A percentile compares a stretch with the other conserved stretches of the same genome.
phyloP scores from a whole-genome alignment of 2,329 filamentous ascomycete genomes.

The Cladophialophora exuberans region DNA sequence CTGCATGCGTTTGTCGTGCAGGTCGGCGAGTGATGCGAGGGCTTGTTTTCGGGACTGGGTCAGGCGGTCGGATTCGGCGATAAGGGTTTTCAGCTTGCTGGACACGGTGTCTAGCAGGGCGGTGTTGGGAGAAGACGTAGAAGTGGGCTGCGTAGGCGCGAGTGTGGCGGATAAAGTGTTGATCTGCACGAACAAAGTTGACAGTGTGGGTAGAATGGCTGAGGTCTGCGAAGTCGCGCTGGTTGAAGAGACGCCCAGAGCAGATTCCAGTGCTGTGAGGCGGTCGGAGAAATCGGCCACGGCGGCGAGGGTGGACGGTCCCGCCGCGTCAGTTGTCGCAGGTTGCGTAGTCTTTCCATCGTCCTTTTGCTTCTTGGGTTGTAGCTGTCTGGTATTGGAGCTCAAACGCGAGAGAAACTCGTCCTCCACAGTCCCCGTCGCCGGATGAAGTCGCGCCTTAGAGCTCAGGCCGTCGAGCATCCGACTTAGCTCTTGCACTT shows the following conservation, averaged over 20 bases:
- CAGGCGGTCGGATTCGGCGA: constrained; percentile 49
- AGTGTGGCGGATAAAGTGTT: constrained; percentile 65
- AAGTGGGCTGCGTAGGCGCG: constrained; percentile 37
- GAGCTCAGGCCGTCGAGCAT: constrained; percentile 59
- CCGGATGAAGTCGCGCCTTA: constrained; percentile 18
- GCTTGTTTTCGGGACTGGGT: constrained; percentile 48
- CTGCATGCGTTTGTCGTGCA: constrained; percentile 44
- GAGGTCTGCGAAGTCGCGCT: constrained; percentile 53
- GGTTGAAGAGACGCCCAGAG: constrained; percentile 75
- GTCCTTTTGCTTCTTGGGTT: background rate
- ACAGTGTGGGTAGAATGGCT: constrained; percentile 80
- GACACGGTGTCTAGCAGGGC: constrained; percentile 49
- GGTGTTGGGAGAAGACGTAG: constrained; percentile 37
- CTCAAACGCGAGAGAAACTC: constrained; percentile 27
- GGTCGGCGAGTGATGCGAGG: constrained; percentile 45
- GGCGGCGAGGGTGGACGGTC: constrained; percentile 69
- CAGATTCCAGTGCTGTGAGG: constrained; percentile 75
- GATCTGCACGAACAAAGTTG: constrained; percentile 79
- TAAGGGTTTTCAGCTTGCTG: constrained; percentile 47
- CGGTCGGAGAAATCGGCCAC: constrained; percentile 84
- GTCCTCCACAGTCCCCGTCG: constrained; percentile 21
- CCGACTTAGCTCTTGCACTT: constrained; percentile 70
- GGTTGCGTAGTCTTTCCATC: background rate
- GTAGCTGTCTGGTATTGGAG: constrained; percentile 5
- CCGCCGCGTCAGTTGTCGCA: background rate